Conservation (phyloP, 1,284 basidiomycete genomes). For the Cutaneotrichosporon cutaneum region DNA sequence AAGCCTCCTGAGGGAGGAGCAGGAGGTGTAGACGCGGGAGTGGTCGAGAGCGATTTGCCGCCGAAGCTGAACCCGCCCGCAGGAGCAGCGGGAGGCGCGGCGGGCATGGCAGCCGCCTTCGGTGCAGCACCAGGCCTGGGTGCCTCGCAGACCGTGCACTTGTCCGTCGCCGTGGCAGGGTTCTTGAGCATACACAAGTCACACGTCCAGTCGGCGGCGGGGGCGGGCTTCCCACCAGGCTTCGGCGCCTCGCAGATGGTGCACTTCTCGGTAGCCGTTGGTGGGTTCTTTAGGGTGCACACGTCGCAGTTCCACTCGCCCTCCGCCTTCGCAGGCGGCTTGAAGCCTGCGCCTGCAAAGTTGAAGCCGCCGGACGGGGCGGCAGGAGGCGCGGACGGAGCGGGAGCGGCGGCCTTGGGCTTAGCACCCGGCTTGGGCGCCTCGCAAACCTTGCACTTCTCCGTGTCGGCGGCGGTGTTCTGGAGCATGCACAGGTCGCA, state of each 20-base stretch:
- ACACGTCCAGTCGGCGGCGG: conserved; percentile 55
- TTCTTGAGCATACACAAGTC: conserved; percentile 57
- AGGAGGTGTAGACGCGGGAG: background rate
- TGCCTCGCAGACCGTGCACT: conserved; percentile 60
- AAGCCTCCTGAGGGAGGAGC: conserved; percentile 15
- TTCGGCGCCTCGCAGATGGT: conserved; percentile 58
- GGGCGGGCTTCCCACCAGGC: conserved; percentile 20
- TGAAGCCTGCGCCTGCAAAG: background rate
- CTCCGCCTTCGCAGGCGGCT: conserved; percentile 7
- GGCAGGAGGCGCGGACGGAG: background rate
- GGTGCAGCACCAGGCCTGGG: conserved; percentile 40
- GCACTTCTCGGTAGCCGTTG: conserved; percentile 54
- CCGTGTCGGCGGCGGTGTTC: conserved; percentile 55
- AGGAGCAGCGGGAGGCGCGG: conserved; percentile 2
- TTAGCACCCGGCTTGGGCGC: conserved; percentile 42
- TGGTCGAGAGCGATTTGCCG: conserved; percentile 15
- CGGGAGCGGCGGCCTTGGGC: conserved; percentile 7
- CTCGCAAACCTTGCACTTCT: conserved; percentile 61
- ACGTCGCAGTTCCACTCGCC: conserved; percentile 56
- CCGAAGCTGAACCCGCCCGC: conserved; percentile 17
- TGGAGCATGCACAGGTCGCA: conserved; percentile 57
- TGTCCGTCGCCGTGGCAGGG: conserved; percentile 53
- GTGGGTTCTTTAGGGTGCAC: conserved; percentile 52
- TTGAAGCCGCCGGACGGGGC: conserved; percentile 13
- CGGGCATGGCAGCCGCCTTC: conserved; percentile 4